These are phyloP conservation scores for Xylaria nigripes DNA, from an alignment of 495 filamentous ascomycete species.

Conservation along the genomic window DNA sequence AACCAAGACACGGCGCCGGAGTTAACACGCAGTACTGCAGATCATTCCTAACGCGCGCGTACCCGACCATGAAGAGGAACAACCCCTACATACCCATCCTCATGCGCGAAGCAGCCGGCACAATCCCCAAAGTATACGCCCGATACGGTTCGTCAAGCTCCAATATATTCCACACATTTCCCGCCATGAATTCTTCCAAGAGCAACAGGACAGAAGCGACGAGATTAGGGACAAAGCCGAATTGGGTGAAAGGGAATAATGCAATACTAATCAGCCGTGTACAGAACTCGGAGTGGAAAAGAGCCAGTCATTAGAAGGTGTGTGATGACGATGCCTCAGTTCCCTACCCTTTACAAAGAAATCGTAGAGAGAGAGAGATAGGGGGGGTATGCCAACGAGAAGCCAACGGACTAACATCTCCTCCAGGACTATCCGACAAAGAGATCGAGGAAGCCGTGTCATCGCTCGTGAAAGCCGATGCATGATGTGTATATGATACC, in stretches of 20 bases:
- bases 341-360: not conserved
- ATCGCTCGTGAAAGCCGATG: slow-evolving; percentile 60
- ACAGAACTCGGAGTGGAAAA: slow-evolving; percentile 84
- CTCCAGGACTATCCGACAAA: slow-evolving; percentile 72
- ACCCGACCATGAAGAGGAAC: slow-evolving; percentile 99
- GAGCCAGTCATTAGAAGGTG: slow-evolving; percentile 72
- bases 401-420: not conserved
- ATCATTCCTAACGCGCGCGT: slow-evolving; percentile 81
- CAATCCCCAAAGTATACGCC: slow-evolving; percentile 77
- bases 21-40: slow-evolving; percentile 35
- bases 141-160: slow-evolving; percentile 67
- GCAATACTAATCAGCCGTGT: slow-evolving; percentile 6
- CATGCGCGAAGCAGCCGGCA: slow-evolving; percentile 80
- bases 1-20: not conserved
- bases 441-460: slow-evolving; percentile 87
- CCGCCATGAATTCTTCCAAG: not conserved
- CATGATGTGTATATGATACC: slow-evolving; percentile 13
- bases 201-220: not conserved
- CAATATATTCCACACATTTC: not conserved
- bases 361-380: no score
- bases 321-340: not conserved
- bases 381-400: no score
- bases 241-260: not conserved
- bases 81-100: slow-evolving; percentile 93
- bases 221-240: not conserved